phyloP scores from a whole-genome alignment of 768 basidiomycete genomes.

The Saitozyma podzolica region DNA sequence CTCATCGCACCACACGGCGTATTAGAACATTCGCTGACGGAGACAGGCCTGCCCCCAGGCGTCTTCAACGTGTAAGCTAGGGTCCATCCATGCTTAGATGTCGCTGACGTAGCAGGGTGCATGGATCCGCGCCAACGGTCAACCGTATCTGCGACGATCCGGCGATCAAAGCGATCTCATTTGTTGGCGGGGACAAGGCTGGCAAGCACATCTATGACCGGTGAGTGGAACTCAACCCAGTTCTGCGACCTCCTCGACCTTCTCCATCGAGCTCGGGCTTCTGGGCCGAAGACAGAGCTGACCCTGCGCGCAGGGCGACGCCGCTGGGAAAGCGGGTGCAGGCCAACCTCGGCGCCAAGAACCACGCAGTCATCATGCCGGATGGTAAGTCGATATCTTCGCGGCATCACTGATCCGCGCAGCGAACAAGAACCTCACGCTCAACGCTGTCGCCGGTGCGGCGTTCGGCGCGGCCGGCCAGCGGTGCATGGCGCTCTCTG shows the following conservation, averaged over 20 bases:
- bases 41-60: conserved; percentile 57
- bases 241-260: too few species aligned
- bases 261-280: too few species aligned
- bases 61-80: conserved; percentile 65
- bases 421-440: conserved; percentile 85
- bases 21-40: conserved; percentile 5
- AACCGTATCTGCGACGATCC: conserved; percentile 90
- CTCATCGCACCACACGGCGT: background rate
- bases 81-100: background rate
- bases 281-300: too few species aligned
- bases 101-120: conserved; percentile 60
- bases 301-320: conserved; percentile 60
- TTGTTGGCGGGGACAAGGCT: conserved; percentile 90
- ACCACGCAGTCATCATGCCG: conserved; percentile 88
- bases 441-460: conserved; percentile 90
- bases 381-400: conserved; percentile 64
- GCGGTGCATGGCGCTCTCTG: conserved; percentile 94
- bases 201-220: conserved; percentile 92
- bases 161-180: conserved; percentile 87
- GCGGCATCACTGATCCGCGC: conserved; percentile 15
- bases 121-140: conserved; percentile 85
- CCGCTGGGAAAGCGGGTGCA: conserved; percentile 82
- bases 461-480: conserved; percentile 97
- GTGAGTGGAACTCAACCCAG: conserved; percentile 45
- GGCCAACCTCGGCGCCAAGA: conserved; percentile 93